Evolutionary conservation across 1,284 basidiomycete genomes (phyloP).

Genomic region (Psilocybe mexicana): DNA sequence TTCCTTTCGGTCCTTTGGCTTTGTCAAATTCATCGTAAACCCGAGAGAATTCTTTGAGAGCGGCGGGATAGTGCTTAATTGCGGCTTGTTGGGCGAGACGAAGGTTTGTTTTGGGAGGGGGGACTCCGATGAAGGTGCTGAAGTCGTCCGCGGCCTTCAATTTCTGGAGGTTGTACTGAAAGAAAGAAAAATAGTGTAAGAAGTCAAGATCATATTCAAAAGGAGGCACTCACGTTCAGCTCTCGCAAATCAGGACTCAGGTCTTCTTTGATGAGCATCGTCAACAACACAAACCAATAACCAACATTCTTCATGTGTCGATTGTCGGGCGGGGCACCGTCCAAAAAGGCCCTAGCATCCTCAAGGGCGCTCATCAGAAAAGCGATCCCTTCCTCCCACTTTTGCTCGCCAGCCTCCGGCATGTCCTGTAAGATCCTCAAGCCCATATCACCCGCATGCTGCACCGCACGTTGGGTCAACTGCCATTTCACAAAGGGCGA

Average conservation of each 20-base stretch:
- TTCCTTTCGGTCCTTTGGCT: slow-evolving; percentile 27
- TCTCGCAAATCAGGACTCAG: slow-evolving; percentile 49
- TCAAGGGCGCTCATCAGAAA: slow-evolving; percentile 57
- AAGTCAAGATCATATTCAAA: not conserved
- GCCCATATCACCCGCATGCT: slow-evolving; percentile 57
- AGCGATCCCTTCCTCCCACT: slow-evolving; percentile 59
- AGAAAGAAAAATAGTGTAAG: not conserved
- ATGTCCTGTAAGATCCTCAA: slow-evolving; percentile 47
- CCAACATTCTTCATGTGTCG: slow-evolving; percentile 56
- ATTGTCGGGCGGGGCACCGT: slow-evolving; percentile 59
- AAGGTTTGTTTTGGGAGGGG: slow-evolving; percentile 47
- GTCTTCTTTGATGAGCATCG: slow-evolving; percentile 49
- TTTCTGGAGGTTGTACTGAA: slow-evolving; percentile 43
- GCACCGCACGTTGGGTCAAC: slow-evolving; percentile 58
- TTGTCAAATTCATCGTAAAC: slow-evolving; percentile 41
- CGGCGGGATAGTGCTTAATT: slow-evolving; percentile 43
- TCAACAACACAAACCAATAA: slow-evolving; percentile 59
- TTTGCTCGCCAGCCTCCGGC: slow-evolving; percentile 37
- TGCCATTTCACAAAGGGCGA: slow-evolving; percentile 51
- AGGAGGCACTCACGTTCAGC: slow-evolving; percentile 41
- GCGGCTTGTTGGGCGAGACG: slow-evolving; percentile 49
- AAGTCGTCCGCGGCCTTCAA: slow-evolving; percentile 52
- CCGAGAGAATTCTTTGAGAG: slow-evolving; percentile 44
- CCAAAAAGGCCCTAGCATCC: slow-evolving; percentile 56
- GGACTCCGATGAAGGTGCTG: slow-evolving; percentile 42